Evolutionary conservation across 2,329 filamentous ascomycete species (phyloP).

Genomic region (Fusarium bactridioides): DNA sequence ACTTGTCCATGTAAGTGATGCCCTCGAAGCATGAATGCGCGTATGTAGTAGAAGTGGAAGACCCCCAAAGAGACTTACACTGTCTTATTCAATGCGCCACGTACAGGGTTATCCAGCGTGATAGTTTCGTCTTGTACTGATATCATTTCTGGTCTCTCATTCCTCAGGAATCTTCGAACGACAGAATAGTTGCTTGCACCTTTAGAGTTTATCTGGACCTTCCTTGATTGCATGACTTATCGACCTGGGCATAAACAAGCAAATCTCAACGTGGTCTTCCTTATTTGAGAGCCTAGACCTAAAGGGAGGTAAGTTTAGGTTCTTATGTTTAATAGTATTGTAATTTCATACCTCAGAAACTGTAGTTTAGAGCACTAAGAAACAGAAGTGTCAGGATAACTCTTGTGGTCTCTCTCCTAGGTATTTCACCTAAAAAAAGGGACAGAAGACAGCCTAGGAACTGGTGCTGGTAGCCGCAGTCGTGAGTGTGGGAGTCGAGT

Average conservation of each 20-base stretch:
- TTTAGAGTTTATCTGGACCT: no score
- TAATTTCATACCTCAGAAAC: background rate
- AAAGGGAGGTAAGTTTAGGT: no score
- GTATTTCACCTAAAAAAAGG: background rate
- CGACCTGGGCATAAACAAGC: background rate
- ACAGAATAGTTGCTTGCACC: background rate
- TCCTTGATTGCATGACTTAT: background rate
- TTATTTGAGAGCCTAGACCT: background rate
- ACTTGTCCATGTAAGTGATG: background rate
- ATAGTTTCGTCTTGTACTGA: background rate
- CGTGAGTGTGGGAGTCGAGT: background rate
- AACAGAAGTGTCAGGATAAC: background rate
- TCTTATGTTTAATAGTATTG: background rate
- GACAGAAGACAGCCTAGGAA: background rate
- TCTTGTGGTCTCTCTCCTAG: background rate
- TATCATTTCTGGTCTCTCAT: background rate
- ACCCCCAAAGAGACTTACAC: background rate
- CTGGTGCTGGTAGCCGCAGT: background rate
- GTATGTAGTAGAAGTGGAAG: background rate
- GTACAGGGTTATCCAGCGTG: background rate
- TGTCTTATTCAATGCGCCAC: background rate
- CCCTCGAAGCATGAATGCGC: no score
- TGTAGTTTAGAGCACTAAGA: background rate
- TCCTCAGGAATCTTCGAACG: background rate
- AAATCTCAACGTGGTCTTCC: background rate